phyloP scores from a whole-genome alignment of 352 stramenopile genomes.

The Pythium pyrilobum region DNA sequence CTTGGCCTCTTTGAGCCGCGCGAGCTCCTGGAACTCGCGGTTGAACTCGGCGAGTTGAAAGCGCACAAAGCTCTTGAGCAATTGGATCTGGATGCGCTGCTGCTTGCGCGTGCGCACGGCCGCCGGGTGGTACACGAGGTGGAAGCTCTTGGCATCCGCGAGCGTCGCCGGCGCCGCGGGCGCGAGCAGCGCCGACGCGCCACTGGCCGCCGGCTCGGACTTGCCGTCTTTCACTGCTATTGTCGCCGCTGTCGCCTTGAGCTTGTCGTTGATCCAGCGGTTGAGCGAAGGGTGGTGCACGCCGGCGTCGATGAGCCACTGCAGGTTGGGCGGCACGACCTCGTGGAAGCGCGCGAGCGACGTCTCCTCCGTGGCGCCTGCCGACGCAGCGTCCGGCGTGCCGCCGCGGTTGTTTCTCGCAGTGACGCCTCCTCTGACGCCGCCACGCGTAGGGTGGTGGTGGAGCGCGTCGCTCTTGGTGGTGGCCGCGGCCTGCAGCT shows the following conservation, averaged over 20 bases:
- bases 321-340: constrained; percentile 37
- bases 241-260: constrained; percentile 4
- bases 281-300: constrained; percentile 38
- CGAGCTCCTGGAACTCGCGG: constrained; percentile 70
- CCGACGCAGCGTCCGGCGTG: background rate
- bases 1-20: constrained; percentile 68
- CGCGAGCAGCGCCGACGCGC: background rate
- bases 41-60: constrained; percentile 80
- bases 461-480: background rate
- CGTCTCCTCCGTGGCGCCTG: constrained; percentile 6
- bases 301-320: constrained; percentile 56
- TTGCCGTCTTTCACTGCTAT: background rate
- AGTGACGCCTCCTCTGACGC: no score
- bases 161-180: constrained; percentile 7
- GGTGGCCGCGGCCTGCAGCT: constrained; percentile 14
- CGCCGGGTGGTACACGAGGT: constrained; percentile 86
- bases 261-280: constrained; percentile 24
- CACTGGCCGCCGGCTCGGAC: background rate
- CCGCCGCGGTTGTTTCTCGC: background rate
- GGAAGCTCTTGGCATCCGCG: constrained; percentile 41
- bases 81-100: constrained; percentile 79
- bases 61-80: constrained; percentile 73
- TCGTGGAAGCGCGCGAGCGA: constrained; percentile 41
- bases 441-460: no score
- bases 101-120: constrained; percentile 78